Conservation (phyloP, 202 grass and related monocot genomes). For the Carex arenaria region DNA sequence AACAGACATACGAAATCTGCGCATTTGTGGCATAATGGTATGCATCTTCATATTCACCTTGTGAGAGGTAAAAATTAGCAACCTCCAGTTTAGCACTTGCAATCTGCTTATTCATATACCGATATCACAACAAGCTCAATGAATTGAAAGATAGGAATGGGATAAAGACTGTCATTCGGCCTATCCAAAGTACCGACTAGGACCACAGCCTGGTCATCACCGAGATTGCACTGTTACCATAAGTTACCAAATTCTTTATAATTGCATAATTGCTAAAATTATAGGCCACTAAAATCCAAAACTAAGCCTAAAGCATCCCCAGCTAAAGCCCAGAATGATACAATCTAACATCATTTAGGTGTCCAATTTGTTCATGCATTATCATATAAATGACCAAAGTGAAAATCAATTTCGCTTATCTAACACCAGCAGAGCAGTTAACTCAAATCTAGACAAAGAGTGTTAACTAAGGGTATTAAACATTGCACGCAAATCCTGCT, state of each 20-base stretch:
- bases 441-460: background rate
- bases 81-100: constrained; percentile 9
- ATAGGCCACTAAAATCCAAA: background rate
- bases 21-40: background rate
- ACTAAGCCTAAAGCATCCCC: background rate
- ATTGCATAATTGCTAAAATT: background rate
- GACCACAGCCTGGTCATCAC: background rate
- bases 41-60: constrained; percentile 12
- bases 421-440: background rate
- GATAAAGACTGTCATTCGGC: background rate
- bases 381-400: background rate
- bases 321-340: background rate
- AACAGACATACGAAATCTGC: constrained; percentile 10
- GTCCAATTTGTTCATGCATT: background rate
- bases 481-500: background rate
- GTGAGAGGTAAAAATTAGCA: constrained; percentile 13
- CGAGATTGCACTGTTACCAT: background rate
- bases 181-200: background rate
- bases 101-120: constrained; percentile 12
- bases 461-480: background rate
- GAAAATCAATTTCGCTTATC: background rate
- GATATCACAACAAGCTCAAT: background rate
- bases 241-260: background rate
- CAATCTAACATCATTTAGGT: background rate
- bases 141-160: background rate